Evolutionary conservation across 768 basidiomycete genomes (phyloP), one percentile per base, ranked within the genome.

Genomic region (Podaxis sp.): DNA sequence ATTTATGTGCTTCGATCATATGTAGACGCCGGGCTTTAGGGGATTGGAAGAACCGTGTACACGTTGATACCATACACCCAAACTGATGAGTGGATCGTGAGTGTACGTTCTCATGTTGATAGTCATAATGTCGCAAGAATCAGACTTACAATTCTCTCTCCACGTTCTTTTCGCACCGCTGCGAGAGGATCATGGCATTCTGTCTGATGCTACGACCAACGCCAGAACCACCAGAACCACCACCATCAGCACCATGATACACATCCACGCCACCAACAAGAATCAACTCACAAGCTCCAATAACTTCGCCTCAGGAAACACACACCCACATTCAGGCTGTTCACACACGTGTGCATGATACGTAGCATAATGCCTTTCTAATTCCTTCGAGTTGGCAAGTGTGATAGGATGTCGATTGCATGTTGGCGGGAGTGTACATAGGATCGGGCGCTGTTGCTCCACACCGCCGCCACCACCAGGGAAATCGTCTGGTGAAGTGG

Each of bases 121-220:
- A 9, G 11, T 11, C 38, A 30, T 40, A 63, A 56, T 13, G 8
- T 46, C 44, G 22, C 33, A 0, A 46, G n/a, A 48, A 49, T 22
- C 52, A 19, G 9, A 78, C 89, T 56, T 67, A 93, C 95, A 52
- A 92, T 95, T 75, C 92, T 94, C 69, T 94, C 90, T 24, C 94
- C 93, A 48, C 88, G 82, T 49, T 92, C 89, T 70, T 86, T 88
- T 36, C 85, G 80, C 42, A 93, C 76, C 12, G 83, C 86, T n/a
- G 91, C 87, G 30, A 96, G 76, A 3, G 93, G 89, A 74, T 96
- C 93, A 66, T 96, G 95, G 66, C 88, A 90, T 76, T 96, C 95
- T 24, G 88, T 90, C 71, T 89, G 87, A 74, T 93, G 90, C 89
- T 90, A 68, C 38, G 66, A 38, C 58, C 52, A 30, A 36, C 58